phyloP scores from a whole-genome alignment of 2,329 filamentous ascomycete genomes.

The Fusarium sterilihyphosum region DNA sequence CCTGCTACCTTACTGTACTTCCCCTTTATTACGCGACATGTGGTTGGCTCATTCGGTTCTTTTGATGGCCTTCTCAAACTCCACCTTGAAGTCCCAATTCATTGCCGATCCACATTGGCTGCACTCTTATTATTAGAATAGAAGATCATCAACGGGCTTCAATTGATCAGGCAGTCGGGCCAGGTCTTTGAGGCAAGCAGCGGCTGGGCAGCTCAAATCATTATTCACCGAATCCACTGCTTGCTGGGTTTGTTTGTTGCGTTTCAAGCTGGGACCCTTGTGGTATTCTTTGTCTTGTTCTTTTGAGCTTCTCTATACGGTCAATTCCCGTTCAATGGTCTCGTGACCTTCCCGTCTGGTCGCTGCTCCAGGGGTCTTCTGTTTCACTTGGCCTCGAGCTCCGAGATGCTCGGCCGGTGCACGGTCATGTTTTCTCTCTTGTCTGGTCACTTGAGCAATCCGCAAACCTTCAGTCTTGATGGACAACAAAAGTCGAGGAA shows the following conservation, averaged over 20 bases:
- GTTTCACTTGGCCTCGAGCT: constrained; percentile 7
- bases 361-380: constrained; percentile 15
- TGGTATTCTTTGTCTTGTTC: constrained; percentile 11
- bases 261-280: constrained; percentile 4
- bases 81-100: constrained; percentile 6
- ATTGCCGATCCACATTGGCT: constrained; percentile 21
- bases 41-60: constrained; percentile 12
- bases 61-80: not conserved
- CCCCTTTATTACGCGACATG: not conserved
- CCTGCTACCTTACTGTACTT: not conserved
- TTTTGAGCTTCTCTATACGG: constrained; percentile 20
- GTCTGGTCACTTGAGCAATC: constrained; percentile 6
- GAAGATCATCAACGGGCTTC: constrained; percentile 29
- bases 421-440: constrained; percentile 1
- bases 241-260: constrained; percentile 19
- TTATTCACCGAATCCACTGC: constrained; percentile 11
- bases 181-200: not conserved
- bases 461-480: constrained; percentile 1
- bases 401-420: constrained; percentile 29
- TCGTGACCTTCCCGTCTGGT: constrained; percentile 33
- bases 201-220: constrained; percentile 9
- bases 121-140: not conserved
- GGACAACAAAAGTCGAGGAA: not conserved
- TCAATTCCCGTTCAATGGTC: constrained; percentile 17
- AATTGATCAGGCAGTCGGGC: constrained; percentile 14